Evolutionary conservation across 495 filamentous ascomycete genomes (phyloP).

Genomic region (Trichoderma gamsii): DNA sequence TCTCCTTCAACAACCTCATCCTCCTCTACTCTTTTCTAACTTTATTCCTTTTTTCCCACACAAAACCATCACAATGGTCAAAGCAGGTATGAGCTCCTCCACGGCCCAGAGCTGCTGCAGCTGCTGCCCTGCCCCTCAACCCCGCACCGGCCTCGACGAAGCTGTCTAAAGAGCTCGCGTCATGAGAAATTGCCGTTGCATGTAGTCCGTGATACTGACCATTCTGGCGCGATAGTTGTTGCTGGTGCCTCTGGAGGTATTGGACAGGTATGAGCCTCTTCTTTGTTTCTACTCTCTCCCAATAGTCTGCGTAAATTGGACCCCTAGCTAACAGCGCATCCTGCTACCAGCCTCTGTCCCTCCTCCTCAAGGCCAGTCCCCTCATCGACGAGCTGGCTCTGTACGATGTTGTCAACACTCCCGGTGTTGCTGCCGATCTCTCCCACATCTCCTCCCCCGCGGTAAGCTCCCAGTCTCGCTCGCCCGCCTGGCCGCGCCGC

Average conservation of each 20-base stretch:
- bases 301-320: neutral
- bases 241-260: constrained; percentile 96
- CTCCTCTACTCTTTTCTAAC: constrained; percentile 9
- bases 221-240: constrained; percentile 55
- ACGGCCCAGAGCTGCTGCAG: neutral
- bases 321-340: neutral
- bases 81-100: constrained; percentile 59
- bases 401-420: constrained; percentile 99
- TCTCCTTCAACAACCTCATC: constrained; percentile 15
- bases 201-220: constrained; percentile 19
- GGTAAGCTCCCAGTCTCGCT: constrained; percentile 38
- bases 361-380: constrained; percentile 82
- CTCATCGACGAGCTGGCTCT: constrained; percentile 85
- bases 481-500: neutral
- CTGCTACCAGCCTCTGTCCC: constrained; percentile 73
- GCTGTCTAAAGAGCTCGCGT: constrained; percentile 5
- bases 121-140: constrained; percentile 1
- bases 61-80: constrained; percentile 63
- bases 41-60: neutral
- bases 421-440: constrained; percentile 89
- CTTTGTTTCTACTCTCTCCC: neutral
- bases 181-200: neutral
- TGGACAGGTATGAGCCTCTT: constrained; percentile 66
- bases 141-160: neutral
- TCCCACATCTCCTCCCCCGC: constrained; percentile 94